These are phyloP conservation scores for Mycogone perniciosa DNA, from an alignment of 2,329 filamentous ascomycete species.

Conservation along the genomic window DNA sequence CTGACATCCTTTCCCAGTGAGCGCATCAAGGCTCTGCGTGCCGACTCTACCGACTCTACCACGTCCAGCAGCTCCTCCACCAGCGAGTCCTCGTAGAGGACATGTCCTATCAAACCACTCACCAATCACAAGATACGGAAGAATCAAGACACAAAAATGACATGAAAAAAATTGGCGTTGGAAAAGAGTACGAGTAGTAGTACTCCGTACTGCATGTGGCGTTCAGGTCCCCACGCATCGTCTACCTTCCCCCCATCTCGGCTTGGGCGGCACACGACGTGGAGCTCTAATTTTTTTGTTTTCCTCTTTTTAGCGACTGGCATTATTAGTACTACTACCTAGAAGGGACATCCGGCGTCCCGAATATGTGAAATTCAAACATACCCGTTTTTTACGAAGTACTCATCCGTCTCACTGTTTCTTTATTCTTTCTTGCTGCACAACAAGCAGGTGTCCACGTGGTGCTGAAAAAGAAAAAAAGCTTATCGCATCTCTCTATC, in stretches of 20 bases:
- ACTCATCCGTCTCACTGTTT: not conserved
- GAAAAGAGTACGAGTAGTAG: not conserved
- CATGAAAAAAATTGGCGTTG: not conserved
- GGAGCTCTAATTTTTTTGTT: not conserved
- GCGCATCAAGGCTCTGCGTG: conserved; percentile 33
- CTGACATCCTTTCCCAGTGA: conserved; percentile 26
- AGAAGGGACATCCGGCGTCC: not conserved
- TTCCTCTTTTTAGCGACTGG: not conserved
- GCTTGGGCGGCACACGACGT: not conserved
- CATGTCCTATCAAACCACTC: not conserved
- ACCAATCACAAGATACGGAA: not conserved
- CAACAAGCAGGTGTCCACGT: not conserved
- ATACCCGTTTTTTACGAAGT: conserved; percentile 1
- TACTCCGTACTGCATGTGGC: not conserved
- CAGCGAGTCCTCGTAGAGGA: not conserved
- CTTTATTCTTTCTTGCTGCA: not conserved
- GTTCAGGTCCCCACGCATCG: not conserved
- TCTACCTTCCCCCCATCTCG: not conserved
- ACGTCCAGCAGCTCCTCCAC: conserved; percentile 16
- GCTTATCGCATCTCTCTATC: not conserved
- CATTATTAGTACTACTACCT: not conserved
- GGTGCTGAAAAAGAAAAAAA: not conserved
- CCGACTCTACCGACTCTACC: conserved; percentile 31
- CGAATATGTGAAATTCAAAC: not conserved
- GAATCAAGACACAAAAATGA: not conserved